Base-by-base conservation (phyloP, 345 rosid species). In the Viola odorata region DNA sequence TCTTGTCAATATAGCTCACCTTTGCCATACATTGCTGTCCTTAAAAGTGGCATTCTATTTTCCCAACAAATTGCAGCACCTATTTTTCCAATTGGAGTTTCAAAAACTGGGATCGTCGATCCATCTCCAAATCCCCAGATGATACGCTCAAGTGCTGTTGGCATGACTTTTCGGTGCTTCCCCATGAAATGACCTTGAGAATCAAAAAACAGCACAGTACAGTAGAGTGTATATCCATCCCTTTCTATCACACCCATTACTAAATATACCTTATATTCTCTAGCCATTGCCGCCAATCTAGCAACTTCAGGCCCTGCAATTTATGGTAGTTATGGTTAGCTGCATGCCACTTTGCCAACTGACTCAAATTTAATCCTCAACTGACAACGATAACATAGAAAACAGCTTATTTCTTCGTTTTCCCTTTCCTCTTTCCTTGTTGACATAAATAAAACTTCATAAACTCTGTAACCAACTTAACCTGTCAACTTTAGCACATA, bases 71-170 rank as follows among this genome's bases (percentile, higher is more conserved):
- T 82, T 45, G 94, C 96, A 55, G 94, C 96, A 17, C 96, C 96
- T 0, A 92, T 84, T 74, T 89, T 92, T 8, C 96, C 96, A 39
- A 89, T 64, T 3, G 91, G 84, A 17, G 96, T 85, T 41, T 87
- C 88, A 41, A 87, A 80, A 57, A 92, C 95, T 5, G 95, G 91
- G 58, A 92, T 84, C 3, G 91, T 92, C 0, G 94, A 92, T 48
- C 97, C 96, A 74, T 92, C 98, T 41, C 96, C 96, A 17, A 89
- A 89, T 17, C 98, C 98, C 98, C 96, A 92, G 16, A 92, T 82
- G 32, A 89, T 78, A 50, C 91, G 96, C 77, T 92, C 98, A 37
- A 87, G 67, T 50, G 85, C 91, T 0, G 96, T 92, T 55, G 96
- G 98, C 97, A 89, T 87, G 73, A 89, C 49, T 74, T 92, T 92